phyloP scores from a whole-genome alignment of 257 asterid species.

The Fraxinus anomala region DNA sequence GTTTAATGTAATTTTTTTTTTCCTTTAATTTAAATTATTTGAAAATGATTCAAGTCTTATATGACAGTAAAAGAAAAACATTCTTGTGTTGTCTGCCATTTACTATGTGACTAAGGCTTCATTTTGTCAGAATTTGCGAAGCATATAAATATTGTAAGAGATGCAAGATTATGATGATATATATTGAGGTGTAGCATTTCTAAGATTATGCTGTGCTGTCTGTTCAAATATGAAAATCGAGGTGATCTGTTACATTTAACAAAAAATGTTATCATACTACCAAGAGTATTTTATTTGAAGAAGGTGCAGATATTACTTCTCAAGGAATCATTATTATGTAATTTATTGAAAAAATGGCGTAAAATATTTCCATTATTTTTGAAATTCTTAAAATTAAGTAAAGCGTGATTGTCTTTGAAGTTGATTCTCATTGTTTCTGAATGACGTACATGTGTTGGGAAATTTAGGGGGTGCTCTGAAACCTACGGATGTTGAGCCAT shows the following conservation, averaged over 20 bases:
- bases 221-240: neutral
- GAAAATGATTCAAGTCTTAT: neutral
- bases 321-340: neutral
- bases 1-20: neutral
- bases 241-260: neutral
- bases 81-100: neutral
- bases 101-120: neutral
- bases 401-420: neutral
- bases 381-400: neutral
- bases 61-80: neutral
- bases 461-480: conserved; percentile 90
- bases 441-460: conserved; percentile 23
- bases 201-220: neutral
- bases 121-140: conserved; percentile 11
- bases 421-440: conserved; percentile 10
- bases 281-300: neutral
- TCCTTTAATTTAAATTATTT: neutral
- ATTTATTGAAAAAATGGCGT: conserved; percentile 5
- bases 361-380: conserved; percentile 2
- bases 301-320: neutral
- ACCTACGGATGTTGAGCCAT: conserved; percentile 81
- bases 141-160: conserved; percentile 13
- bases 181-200: neutral
- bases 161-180: conserved; percentile 2
- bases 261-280: neutral